Base-by-base conservation (phyloP, 1,284 basidiomycete genomes). In the Testicularia cyperi region DNA sequence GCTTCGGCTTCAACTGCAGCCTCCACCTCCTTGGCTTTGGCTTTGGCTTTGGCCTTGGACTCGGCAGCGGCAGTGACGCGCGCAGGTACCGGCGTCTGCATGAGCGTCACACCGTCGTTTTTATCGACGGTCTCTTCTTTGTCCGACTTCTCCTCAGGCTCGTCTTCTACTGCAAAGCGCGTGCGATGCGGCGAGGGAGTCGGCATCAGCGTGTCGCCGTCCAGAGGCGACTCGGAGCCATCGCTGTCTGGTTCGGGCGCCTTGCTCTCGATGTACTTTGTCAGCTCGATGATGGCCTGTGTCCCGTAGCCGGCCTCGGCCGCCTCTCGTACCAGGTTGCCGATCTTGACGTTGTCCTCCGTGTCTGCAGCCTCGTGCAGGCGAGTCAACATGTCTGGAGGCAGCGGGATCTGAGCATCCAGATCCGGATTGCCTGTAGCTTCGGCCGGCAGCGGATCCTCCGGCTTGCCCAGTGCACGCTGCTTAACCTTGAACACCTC, bases 401-500 rank as follows among this genome's bases (percentile, higher is more conserved):
- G 57, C 4, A 54, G 38, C 1, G 57, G 56, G 1, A 53, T 23
- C 24, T 64, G 40, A 16, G 32, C 49, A 20, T 60, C 54, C 14
- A 45, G 30, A 2, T 44, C 44, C 10, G 45, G 41, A 36, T 67
- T 36, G 16, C 51, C 51, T 6, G 62, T 56, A 10, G 56, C 52
- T 30, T 51, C 64, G 0, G 42, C 54, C 2, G 63, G 46, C 10
- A 66, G 18, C 6, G 54, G 65, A 30, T 62, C 64, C 31, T 68
- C 66, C 9, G 56, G 62, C 32, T 60, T 53, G 6, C 54, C 65
- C 19, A 47, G 29, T 1, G 49, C 51, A n/a, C 68, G 56, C 25
- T 63, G 62, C 49, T 45, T 46, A 6, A 20, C 44, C 30, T 68
- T 65, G 55, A 65, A 58, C 34, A 47, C 26, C n/a, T 70, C 64